Base-by-base conservation (phyloP, 2,329 filamentous ascomycete species). In the Fusarium irregulare region DNA sequence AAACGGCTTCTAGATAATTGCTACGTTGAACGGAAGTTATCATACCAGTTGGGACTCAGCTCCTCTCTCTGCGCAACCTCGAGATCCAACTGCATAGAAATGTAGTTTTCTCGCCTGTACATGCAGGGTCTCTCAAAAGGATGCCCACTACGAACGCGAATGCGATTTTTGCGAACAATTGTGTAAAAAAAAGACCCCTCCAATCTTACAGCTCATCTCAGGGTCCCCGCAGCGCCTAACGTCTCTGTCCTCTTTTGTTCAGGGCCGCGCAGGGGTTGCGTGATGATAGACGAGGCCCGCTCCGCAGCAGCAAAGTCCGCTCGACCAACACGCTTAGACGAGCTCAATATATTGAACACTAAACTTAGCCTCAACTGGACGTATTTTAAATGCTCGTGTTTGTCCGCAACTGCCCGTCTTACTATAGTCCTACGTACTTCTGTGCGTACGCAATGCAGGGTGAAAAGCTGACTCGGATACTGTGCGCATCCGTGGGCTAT, bases 271-370 rank as follows among this genome's bases (percentile, higher is more conserved):
- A 62, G 42, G 47, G 37, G 58, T 48, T 27, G 51, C 55, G 47
- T 23, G 59, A 70, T 68, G 59, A 42, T 47, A 27, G 30, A 44
- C 25, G 28, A 27, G 58, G 44, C 40, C 64, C 57, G 23, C 51
- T 30, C 64, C 63, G 32, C 51, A 23, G 32, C 51, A 23, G 21
- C 37, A 60, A 71, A 70, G 54, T 71, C 68, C 68, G 68, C 68
- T 50, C 49, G 23, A 44, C 49, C 58, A 56, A 28, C 30, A 5
- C 30, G 34, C 18, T 11, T 40, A 20, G 40, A 53, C 34, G 23
- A 61, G 28, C 45, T 61, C 44, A 55, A 60, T 53, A 41, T 51
- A 41, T 53, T 28, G 23, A 25, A 28, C 18, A 27, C 23, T 42
- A 53, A 53, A 21, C 18, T n/a, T 27, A 27, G 49, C 18, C 13